A percentile compares a stretch with the other conserved stretches of the same genome.
These are phyloP conservation scores for Canavalia ensiformis DNA, from an alignment of 306 rosid genomes.

Conservation along the genomic window DNA sequence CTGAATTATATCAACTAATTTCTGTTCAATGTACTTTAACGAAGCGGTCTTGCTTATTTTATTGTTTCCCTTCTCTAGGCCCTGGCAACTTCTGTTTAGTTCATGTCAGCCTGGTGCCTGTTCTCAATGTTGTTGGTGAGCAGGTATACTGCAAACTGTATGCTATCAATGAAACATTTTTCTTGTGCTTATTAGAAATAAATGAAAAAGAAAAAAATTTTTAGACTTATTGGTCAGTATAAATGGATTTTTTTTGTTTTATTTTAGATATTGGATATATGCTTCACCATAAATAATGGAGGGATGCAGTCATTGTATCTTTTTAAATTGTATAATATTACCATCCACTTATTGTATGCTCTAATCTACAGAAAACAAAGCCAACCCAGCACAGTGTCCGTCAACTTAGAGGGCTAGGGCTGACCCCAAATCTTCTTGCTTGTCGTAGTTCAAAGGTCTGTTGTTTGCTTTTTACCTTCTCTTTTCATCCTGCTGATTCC, in stretches of 20 bases:
- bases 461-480: constrained; percentile 42
- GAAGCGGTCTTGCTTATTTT: constrained; percentile 25
- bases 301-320: constrained; percentile 8
- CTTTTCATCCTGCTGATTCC: constrained; percentile 27
- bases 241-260: neutral
- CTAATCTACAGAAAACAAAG: constrained; percentile 74
- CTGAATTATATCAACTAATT: constrained; percentile 18
- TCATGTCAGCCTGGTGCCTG: constrained; percentile 90
- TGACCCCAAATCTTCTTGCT: constrained; percentile 83
- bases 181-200: constrained; percentile 7
- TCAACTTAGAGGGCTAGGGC: constrained; percentile 80
- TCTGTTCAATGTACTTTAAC: neutral
- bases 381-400: constrained; percentile 92
- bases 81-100: constrained; percentile 79
- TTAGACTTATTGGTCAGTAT: neutral
- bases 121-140: constrained; percentile 84
- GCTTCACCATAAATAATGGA: constrained; percentile 7
- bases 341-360: constrained; percentile 31
- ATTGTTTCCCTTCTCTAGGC: constrained; percentile 56
- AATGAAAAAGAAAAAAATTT: neutral
- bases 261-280: neutral
- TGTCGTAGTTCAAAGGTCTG: constrained; percentile 83
- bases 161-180: constrained; percentile 8
- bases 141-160: constrained; percentile 53
- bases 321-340: constrained; percentile 11